Evolutionary conservation across 495 filamentous ascomycete species (phyloP).

Genomic region (Penicillium steckii): DNA sequence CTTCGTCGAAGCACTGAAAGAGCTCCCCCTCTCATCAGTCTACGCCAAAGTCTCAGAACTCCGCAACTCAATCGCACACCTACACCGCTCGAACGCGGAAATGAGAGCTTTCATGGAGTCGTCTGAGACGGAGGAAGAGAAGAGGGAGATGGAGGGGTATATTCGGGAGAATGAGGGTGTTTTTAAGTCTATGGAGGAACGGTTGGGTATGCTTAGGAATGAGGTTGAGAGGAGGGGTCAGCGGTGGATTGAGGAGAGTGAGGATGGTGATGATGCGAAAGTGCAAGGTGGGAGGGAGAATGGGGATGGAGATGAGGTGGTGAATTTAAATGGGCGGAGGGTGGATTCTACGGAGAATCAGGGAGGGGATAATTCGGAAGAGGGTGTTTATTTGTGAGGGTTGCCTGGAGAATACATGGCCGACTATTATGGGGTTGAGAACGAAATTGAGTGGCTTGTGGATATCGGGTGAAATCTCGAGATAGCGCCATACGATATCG

Average conservation of each 20-base stretch:
- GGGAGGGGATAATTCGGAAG: slow-evolving; percentile 51
- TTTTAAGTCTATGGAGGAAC: slow-evolving; percentile 67
- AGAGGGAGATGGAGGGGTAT: slow-evolving; percentile 47
- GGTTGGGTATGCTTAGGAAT: slow-evolving; percentile 62
- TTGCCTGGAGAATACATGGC: too few species aligned
- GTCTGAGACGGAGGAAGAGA: slow-evolving; percentile 57
- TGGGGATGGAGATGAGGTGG: slow-evolving; percentile 9
- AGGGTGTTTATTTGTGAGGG: slow-evolving; percentile 64
- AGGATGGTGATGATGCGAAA: slow-evolving; percentile 20
- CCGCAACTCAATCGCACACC: slow-evolving; percentile 77
- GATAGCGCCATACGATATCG: too few species aligned
- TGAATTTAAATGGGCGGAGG: slow-evolving; percentile 27
- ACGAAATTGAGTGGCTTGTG: too few species aligned
- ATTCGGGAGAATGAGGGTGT: slow-evolving; percentile 72
- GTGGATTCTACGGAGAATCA: slow-evolving; percentile 38
- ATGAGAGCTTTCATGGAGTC: slow-evolving; percentile 55
- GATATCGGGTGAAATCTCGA: too few species aligned
- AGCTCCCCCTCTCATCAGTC: slow-evolving; percentile 68
- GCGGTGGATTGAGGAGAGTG: slow-evolving; percentile 61
- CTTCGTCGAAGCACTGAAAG: slow-evolving; percentile 67
- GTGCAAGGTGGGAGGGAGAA: slow-evolving; percentile 15
- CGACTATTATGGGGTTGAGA: too few species aligned
- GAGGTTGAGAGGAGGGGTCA: slow-evolving; percentile 78
- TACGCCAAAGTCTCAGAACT: slow-evolving; percentile 81
- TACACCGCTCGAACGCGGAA: slow-evolving; percentile 75